Evolutionary conservation across 345 rosid genomes (phyloP).

Genomic region (Litchi chinensis): DNA sequence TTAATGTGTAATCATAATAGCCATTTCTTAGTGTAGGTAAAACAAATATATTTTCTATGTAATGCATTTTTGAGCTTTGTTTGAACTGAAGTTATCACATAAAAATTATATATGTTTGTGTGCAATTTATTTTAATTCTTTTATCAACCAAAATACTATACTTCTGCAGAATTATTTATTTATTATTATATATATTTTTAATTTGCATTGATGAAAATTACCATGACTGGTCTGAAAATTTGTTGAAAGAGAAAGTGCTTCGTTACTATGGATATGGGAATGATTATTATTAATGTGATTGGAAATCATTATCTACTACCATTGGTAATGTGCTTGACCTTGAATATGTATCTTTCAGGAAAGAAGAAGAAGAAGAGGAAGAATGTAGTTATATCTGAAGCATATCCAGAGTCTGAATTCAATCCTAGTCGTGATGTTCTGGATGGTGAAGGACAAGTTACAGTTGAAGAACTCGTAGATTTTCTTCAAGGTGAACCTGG

Average conservation of each 20-base stretch:
- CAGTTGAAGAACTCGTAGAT: slow-evolving; percentile 64
- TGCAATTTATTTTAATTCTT: not conserved
- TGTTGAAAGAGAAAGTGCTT: not conserved
- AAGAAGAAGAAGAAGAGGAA: slow-evolving; percentile 53
- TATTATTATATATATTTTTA: not conserved
- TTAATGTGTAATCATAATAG: not conserved
- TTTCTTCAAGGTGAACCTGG: slow-evolving; percentile 69
- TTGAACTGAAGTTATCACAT: not conserved
- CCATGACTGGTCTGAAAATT: not conserved
- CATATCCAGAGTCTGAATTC: slow-evolving; percentile 87
- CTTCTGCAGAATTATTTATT: not conserved
- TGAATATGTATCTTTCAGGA: slow-evolving; percentile 38
- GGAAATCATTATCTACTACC: not conserved
- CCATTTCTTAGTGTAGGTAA: not conserved
- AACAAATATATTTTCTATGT: not conserved
- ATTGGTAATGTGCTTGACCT: slow-evolving; percentile 10
- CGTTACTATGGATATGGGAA: not conserved
- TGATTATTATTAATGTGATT: not conserved
- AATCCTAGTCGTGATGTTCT: slow-evolving; percentile 85
- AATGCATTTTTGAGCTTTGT: not conserved
- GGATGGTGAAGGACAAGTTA: slow-evolving; percentile 62
- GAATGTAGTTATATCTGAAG: slow-evolving; percentile 57
- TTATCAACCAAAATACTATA: not conserved
- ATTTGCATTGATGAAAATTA: not conserved
- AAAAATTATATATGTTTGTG: not conserved